Base-by-base conservation (phyloP, 2,329 filamentous ascomycete genomes). In the Coniella vitis region DNA sequence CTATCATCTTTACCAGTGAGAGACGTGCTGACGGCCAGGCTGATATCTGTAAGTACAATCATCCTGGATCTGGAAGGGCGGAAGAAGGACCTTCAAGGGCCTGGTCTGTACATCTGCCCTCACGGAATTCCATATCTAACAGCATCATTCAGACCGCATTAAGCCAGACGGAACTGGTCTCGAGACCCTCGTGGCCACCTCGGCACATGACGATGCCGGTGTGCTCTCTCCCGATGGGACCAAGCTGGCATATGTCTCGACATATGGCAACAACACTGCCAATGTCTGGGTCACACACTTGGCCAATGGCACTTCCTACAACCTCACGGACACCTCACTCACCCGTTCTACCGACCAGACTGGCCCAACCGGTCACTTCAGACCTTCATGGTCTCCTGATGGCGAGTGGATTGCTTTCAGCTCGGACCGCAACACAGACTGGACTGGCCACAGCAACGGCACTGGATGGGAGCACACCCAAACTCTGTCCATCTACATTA, bases 401-500 rank as follows among this genome's bases (percentile, higher is more conserved):
- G 67, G 69, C 19, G 48, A 68, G 48, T 69, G 66, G 65, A 58
- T 71, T 46, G 64, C 60, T 2, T 70, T 71, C 49, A 60, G 60
- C n/a, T 71, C 68, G 2, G 67, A 71, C 41, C 62, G 64, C 22
- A 69, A 70, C 45, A 69, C 68, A 1, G 56, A 58, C n/a, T 72
- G 68, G 69, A 61, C 60, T 3, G 68, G 69, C 0, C 68, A 72
- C 49, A 62, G 65, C 12, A 61, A 66, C 45, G 63, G 67, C 13
- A 59, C 62, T 4, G 57, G 69, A 22, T 70, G 69, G 68, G 61
- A 70, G 48, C 68, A 70, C 48, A 67, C 67, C 0, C 68, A 71
- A 48, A 58, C 60, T 12, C 58, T 71, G 3, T 66, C 66, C 1
- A 56, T 71, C 14, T 70, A 71, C 38, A 60, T 60, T 1, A 64